Evolutionary conservation across 108 stramenopile genomes (phyloP), one percentile per base, ranked within the genome.

Genomic region (Pseudonitzschia pungens): DNA sequence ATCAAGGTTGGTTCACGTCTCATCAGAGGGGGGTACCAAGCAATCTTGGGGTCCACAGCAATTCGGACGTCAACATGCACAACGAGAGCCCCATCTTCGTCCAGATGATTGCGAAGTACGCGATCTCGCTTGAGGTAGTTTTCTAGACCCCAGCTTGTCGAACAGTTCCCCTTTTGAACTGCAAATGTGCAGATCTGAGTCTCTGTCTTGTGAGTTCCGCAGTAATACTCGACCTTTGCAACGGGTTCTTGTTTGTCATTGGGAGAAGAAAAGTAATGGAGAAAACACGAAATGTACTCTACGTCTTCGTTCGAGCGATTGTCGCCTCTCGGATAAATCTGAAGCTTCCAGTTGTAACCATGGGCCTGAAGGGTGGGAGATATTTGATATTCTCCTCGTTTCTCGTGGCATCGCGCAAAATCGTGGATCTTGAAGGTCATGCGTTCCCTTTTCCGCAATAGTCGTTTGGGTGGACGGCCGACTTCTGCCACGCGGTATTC

Each of bases 341-440:
- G 45, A 18, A 67, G 44, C 28, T 48, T 67, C 66, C 66, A 67
- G 24, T 48, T 44, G 28, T 50, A 48, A 4, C 66, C 66, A 48
- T 67, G 66, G 28, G 66, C 66, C 15, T 44, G 28, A 8, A 67
- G 43, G 21, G 66, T 48, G 9, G 66, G 27, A 6, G 66, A 40
- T 18, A 44, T 44, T 9, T 15, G 14, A 15, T 15, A 44, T 22
- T 44, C 21, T 24, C 45, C 45, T 48, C 45, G 22, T 21, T 20
- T 50, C 43, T 67, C 44, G 15, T 45, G 14, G n/a, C 66, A 28
- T 8, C 50, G 20, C 3, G 44, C 42, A 50, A 67, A 67, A 18
- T 29, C 66, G 0, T 67, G 43, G 22, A 67, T 50, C 44, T 45
- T 67, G 28, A 67, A 67, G 21, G 0, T 67, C 66, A 67, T 67